These are phyloP conservation scores for Aspergillus quadricinctus DNA, from an alignment of 2,329 filamentous ascomycete species.

Conservation along the genomic window DNA sequence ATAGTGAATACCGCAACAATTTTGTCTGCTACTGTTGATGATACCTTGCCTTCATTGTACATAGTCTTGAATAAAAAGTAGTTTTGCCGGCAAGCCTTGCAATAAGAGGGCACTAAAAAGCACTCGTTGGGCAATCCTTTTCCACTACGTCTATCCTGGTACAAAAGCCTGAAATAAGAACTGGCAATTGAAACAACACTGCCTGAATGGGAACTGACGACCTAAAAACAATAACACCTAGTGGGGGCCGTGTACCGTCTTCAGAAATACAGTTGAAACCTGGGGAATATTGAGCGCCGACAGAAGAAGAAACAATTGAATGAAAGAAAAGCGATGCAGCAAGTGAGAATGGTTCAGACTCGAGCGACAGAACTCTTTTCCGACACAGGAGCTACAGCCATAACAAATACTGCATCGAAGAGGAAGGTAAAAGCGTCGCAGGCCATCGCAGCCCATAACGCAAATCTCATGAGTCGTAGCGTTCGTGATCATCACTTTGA, in stretches of 20 bases:
- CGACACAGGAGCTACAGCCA: background rate
- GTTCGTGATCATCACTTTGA: constrained; percentile 15
- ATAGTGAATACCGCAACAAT: background rate
- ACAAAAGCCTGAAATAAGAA: too few relatives aligned
- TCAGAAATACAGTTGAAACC: too few relatives aligned
- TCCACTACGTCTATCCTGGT: background rate
- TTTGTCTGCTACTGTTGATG: background rate
- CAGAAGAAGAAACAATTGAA: background rate
- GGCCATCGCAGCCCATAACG: background rate
- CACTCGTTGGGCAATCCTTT: background rate
- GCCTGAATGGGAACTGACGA: too few relatives aligned
- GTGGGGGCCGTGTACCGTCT: too few relatives aligned
- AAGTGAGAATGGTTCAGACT: background rate
- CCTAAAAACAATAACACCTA: background rate
- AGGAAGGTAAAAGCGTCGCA: background rate
- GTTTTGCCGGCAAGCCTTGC: background rate
- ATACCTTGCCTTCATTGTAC: background rate
- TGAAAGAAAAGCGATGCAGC: background rate
- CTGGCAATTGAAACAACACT: too few relatives aligned
- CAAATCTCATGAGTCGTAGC: constrained; percentile 16
- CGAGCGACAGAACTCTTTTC: background rate
- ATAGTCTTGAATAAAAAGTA: background rate
- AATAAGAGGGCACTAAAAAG: background rate
- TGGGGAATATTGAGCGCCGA: background rate
- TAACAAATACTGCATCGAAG: background rate